Conservation (phyloP, 257 asterid genomes). For the Fraxinus cuspidata region DNA sequence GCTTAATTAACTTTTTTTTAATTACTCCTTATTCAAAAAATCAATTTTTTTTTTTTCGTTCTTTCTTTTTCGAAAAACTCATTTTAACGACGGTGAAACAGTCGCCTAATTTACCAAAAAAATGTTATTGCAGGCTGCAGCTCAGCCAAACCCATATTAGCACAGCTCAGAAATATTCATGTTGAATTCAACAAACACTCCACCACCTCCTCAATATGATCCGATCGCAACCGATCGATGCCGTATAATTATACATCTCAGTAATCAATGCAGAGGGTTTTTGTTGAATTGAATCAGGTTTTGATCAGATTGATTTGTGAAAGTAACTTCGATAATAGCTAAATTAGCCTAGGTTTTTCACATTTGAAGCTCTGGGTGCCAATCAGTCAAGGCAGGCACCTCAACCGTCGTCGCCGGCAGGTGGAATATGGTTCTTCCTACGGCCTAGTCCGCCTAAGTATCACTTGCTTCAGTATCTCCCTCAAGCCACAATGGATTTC, state of each 20-base stretch:
- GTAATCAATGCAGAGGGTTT: conserved; percentile 3
- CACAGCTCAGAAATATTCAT: not conserved
- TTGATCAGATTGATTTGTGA: conserved; percentile 29
- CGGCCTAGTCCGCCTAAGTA: conserved; percentile 71
- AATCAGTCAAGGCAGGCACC: conserved; percentile 91
- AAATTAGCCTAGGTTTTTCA: conserved; percentile 41
- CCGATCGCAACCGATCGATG: not conserved
- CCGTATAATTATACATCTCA: not conserved
- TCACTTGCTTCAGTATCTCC: conserved; percentile 77
- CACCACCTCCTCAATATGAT: not conserved
- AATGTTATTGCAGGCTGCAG: not conserved
- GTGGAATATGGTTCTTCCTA: conserved; percentile 87
- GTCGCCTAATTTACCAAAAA: too few relatives aligned
- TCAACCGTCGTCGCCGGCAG: conserved; percentile 80
- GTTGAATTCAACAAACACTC: not conserved
- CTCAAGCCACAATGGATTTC: conserved; percentile 76
- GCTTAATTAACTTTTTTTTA: too few relatives aligned
- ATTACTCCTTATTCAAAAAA: too few relatives aligned
- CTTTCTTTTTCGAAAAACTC: too few relatives aligned
- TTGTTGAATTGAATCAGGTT: conserved; percentile 31
- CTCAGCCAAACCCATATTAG: not conserved
- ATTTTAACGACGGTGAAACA: too few relatives aligned
- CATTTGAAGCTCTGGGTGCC: conserved; percentile 98
- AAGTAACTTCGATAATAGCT: conserved; percentile 32
- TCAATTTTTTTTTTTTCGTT: too few relatives aligned